Conservation (phyloP, 257 asterid genomes). For the Salvia hispanica region DNA sequence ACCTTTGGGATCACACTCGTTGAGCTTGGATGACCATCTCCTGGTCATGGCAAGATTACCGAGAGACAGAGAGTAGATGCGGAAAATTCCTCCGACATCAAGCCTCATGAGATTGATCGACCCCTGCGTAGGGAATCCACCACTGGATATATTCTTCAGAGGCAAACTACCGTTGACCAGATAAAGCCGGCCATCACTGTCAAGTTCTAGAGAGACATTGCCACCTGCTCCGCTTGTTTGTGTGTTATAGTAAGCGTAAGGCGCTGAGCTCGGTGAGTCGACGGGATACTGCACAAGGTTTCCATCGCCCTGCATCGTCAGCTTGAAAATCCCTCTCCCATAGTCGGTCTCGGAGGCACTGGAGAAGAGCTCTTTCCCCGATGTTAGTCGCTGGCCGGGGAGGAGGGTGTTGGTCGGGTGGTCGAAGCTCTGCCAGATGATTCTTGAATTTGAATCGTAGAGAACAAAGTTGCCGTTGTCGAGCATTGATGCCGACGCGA, state of each 20-base stretch:
- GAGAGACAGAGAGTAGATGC: constrained; percentile 36
- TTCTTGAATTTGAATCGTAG: constrained; percentile 8
- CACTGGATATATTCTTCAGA: constrained; percentile 30
- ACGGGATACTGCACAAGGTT: no score
- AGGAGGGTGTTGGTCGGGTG: no score
- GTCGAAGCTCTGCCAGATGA: no score
- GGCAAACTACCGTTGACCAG: constrained; percentile 33
- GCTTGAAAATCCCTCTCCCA: no score
- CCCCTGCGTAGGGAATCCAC: constrained; percentile 21
- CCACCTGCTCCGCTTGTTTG: not conserved
- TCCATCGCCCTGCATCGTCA: no score
- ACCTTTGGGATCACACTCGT: constrained; percentile 47
- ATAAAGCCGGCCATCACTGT: constrained; percentile 43
- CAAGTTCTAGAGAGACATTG: constrained; percentile 40
- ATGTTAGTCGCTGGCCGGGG: no score
- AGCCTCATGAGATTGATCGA: constrained; percentile 38
- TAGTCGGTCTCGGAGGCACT: constrained; percentile 42
- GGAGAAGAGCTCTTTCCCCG: constrained; percentile 32
- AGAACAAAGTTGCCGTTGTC: constrained; percentile 61
- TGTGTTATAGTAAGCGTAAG: constrained; percentile 37
- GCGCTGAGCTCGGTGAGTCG: not conserved
- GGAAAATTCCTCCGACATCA: constrained; percentile 50
- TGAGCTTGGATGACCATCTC: constrained; percentile 21
- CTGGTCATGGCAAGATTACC: constrained; percentile 8
- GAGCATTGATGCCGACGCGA: constrained; percentile 46